Conservation (phyloP, 805 yeast genomes). For the Lipomyces japonicus region DNA sequence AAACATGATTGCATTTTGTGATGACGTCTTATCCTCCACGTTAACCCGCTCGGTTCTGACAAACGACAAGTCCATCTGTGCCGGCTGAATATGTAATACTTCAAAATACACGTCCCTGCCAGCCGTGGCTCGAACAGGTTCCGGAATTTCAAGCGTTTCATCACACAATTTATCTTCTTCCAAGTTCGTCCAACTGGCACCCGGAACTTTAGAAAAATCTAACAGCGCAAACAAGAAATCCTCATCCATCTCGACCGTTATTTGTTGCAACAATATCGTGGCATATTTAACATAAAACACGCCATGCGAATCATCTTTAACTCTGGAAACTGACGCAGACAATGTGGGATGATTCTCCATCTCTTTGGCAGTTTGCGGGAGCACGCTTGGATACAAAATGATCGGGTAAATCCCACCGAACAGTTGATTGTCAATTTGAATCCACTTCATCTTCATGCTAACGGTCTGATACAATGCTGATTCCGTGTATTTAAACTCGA, state of each 20-base stretch:
- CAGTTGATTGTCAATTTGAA: constrained; percentile 88
- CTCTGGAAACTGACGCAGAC: constrained; percentile 76
- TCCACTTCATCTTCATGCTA: constrained; percentile 83
- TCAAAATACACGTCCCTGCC: constrained; percentile 85
- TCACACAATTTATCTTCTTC: constrained; percentile 56
- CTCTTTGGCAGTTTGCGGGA: constrained; percentile 79
- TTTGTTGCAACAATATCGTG: constrained; percentile 80
- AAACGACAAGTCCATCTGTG: constrained; percentile 82
- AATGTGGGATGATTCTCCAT: constrained; percentile 86
- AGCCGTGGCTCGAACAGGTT: constrained; percentile 53
- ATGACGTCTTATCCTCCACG: constrained; percentile 57
- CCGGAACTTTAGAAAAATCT: constrained; percentile 77
- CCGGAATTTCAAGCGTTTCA: constrained; percentile 61
- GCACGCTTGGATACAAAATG: constrained; percentile 79
- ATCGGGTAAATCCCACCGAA: constrained; percentile 88
- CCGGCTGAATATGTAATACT: constrained; percentile 86
- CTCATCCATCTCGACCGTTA: constrained; percentile 90
- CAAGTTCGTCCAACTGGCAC: constrained; percentile 64
- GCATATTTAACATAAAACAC: constrained; percentile 88
- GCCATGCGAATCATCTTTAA: constrained; percentile 88
- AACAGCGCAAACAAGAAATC: constrained; percentile 79
- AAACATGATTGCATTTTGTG: constrained; percentile 60
- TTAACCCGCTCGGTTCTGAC: constrained; percentile 78
- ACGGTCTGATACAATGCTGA: constrained; percentile 79
- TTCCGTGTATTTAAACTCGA: constrained; percentile 75